Evolutionary conservation across 2,329 filamentous ascomycete genomes (phyloP).

Genomic region (Alternaria sp.): DNA sequence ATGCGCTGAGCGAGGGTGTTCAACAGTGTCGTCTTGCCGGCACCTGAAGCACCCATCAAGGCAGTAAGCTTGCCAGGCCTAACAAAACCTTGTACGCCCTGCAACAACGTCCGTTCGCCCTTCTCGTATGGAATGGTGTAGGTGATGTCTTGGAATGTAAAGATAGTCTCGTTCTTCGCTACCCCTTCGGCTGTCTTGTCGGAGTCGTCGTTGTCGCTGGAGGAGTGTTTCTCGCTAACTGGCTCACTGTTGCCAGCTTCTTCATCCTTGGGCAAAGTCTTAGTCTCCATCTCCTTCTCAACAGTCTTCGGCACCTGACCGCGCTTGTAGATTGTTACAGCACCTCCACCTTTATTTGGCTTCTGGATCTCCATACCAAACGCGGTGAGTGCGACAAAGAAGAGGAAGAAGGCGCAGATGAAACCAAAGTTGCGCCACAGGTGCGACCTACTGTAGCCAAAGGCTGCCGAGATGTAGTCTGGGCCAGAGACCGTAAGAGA

Average conservation of each 20-base stretch:
- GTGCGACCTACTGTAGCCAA: constrained; percentile 64
- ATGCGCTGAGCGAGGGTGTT: constrained; percentile 54
- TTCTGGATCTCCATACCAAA: constrained; percentile 61
- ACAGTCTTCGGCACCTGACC: constrained; percentile 68
- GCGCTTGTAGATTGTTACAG: constrained; percentile 69
- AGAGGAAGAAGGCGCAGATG: constrained; percentile 59
- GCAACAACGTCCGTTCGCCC: constrained; percentile 59
- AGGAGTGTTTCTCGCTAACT: constrained; percentile 33
- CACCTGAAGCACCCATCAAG: constrained; percentile 73
- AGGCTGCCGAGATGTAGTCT: constrained; percentile 64
- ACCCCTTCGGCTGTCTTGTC: constrained; percentile 56
- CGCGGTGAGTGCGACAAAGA: constrained; percentile 58
- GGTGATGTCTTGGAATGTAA: constrained; percentile 87
- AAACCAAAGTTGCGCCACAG: constrained; percentile 68
- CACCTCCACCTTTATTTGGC: constrained; percentile 66
- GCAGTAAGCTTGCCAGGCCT: constrained; percentile 90
- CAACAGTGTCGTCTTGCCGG: constrained; percentile 48
- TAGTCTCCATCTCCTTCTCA: constrained; percentile 65
- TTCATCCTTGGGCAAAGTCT: constrained; percentile 57
- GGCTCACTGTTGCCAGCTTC: constrained; percentile 58
- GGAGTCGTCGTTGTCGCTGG: constrained; percentile 35
- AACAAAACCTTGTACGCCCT: constrained; percentile 79
- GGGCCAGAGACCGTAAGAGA: constrained; percentile 62
- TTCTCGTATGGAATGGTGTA: constrained; percentile 70
- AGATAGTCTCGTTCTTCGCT: constrained; percentile 65